Percentiles rank a stretch among this genome's conserved stretches.
phyloP scores from a whole-genome alignment of 768 basidiomycete species.

The Omphalotus guepiniiformis region DNA sequence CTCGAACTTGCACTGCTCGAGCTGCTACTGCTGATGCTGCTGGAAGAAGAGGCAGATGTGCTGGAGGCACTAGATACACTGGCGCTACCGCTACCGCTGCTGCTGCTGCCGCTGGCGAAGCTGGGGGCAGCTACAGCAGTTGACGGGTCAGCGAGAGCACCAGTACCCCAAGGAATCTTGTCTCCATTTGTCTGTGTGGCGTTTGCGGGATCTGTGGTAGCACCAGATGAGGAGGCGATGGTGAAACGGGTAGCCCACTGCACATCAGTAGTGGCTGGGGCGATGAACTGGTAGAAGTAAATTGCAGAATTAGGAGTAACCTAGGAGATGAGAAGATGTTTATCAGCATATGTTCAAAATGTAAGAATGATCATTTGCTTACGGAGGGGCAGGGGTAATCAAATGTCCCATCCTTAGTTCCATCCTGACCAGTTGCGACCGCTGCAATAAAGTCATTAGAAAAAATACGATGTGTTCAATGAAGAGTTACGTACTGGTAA shows the following conservation, averaged over 20 bases:
- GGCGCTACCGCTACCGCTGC: conserved; percentile 5
- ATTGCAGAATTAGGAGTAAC: conserved; percentile 61
- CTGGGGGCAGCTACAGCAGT: conserved; percentile 34
- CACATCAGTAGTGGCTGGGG: conserved; percentile 34
- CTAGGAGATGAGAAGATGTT: conserved; percentile 26
- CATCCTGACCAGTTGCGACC: conserved; percentile 58
- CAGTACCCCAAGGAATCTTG: conserved; percentile 64
- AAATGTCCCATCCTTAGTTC: conserved; percentile 49
- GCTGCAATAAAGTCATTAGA: conserved; percentile 33
- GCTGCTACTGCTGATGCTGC: neutral
- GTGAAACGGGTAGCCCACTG: conserved; percentile 77
- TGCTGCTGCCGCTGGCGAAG: conserved; percentile 12
- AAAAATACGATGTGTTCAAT: neutral
- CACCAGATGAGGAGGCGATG: conserved; percentile 51
- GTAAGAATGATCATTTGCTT: conserved; percentile 35
- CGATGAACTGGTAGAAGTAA: conserved; percentile 79
- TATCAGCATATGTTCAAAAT: neutral
- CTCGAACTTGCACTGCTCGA: neutral
- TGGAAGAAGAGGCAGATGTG: neutral
- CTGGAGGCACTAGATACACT: conserved; percentile 9
- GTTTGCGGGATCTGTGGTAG: conserved; percentile 45
- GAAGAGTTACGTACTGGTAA: conserved; percentile 50
- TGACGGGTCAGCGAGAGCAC: conserved; percentile 46
- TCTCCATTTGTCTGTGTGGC: conserved; percentile 46
- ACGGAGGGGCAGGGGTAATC: conserved; percentile 65